Evolutionary conservation across 768 basidiomycete species (phyloP), one percentile per base, ranked within the genome.

Genomic region (Tylopilus felleus): DNA sequence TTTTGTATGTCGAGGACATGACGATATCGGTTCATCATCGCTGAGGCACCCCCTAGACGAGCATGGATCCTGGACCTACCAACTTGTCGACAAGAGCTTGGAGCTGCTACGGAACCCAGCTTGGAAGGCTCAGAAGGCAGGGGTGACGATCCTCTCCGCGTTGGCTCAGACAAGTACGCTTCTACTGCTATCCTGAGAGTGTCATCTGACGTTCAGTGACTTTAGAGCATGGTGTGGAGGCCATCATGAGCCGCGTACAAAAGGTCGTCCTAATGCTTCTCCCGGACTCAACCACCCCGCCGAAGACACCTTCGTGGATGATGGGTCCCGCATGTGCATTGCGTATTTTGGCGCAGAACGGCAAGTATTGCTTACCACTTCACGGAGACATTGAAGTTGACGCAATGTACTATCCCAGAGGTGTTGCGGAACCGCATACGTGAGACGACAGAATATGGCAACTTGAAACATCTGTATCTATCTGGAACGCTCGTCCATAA

Each of bases 111-210:
- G 4, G 27, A 33, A 43, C 0, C n/a, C 33, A 2, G 22, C 7
- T 10, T 65, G 64, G 65, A 53, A 52, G 25, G 13, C 12, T 9
- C 64, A 65, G 47, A 66, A 66, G 19, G 59, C 64, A 17, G 64
- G 64, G 1, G 61, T 63, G 29, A 55, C 40, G 5, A 64, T 66
- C 16, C 65, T 65, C 8, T 61, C 57, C 3, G 58, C 65, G 3
- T 40, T 65, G 47, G 59, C 62, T 43, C 61, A 53, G 38, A 65
- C 65, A 0, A 38, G 64, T 64, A 55, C 16, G 56, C 12, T 16
- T 10, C 2, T 3, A 9, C 1, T 12, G 1, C 10, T 4, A 38
- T 13, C 17, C n/a, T 36, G 6, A 25, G 16, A 14, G 25, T 10
- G n/a, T 27, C n/a, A 7, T 2, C 38, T 55, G 35, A 53, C 13